Percentiles rank a stretch among this genome's conserved stretches.
These are phyloP conservation scores for Aspergillus sergii DNA, from an alignment of 2,329 filamentous ascomycete genomes.

Conservation along the genomic window DNA sequence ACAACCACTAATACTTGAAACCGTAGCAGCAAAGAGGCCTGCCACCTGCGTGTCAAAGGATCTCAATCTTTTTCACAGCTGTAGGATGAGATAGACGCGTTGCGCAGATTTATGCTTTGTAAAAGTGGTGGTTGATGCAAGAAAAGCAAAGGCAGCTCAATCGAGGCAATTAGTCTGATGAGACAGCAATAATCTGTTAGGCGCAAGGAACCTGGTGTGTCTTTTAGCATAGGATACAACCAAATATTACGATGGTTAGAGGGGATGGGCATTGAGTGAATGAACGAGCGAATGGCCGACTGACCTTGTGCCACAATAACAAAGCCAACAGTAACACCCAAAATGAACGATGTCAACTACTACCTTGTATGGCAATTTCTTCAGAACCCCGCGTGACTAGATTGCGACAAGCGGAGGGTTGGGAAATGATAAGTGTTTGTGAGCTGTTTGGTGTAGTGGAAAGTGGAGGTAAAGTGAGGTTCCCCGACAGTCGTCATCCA, in stretches of 20 bases:
- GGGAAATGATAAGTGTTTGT: not conserved
- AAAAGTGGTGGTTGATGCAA: not conserved
- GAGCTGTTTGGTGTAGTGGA: not conserved
- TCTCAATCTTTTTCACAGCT: not conserved
- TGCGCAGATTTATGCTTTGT: not conserved
- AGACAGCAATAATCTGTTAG: not conserved
- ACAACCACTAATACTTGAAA: not conserved
- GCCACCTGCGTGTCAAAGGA: not conserved
- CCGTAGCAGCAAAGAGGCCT: not conserved
- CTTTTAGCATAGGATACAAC: not conserved
- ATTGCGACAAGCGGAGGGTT: not conserved
- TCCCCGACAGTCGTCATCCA: conserved; percentile 1
- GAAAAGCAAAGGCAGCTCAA: not conserved
- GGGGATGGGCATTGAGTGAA: not conserved
- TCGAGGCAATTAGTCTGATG: not conserved
- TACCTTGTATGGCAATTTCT: not conserved
- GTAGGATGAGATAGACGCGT: not conserved
- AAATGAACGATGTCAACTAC: not conserved
- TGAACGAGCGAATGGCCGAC: not conserved
- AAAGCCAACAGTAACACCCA: conserved; percentile 2
- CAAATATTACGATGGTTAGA: not conserved
- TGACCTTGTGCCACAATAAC: conserved; percentile 6
- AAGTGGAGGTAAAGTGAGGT: not conserved
- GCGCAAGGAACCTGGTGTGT: not conserved
- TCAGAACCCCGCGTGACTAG: not conserved